phyloP scores from a whole-genome alignment of 768 basidiomycete genomes.

The Clitopilus hobsonii region DNA sequence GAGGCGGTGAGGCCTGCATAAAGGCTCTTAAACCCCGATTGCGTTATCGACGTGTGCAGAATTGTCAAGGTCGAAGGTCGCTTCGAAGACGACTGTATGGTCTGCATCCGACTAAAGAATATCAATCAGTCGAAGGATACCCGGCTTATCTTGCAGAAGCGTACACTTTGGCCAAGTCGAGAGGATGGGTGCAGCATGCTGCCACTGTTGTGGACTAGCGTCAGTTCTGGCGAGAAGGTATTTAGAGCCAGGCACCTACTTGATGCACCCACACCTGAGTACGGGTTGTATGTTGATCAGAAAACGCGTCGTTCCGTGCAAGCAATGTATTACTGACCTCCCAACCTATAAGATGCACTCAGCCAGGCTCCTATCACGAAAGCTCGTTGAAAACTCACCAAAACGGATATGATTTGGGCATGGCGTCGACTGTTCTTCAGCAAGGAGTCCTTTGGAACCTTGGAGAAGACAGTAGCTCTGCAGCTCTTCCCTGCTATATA shows the following conservation, averaged over 20 bases:
- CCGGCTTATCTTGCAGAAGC: slow-evolving; percentile 16
- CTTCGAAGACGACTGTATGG: slow-evolving; percentile 45
- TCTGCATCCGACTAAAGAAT: slow-evolving; percentile 72
- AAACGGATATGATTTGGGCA: slow-evolving; percentile 43
- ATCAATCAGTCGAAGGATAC: slow-evolving; percentile 1
- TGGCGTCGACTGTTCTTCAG: slow-evolving; percentile 17
- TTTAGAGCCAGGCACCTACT: slow-evolving; percentile 33
- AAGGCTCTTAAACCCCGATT: slow-evolving; percentile 68
- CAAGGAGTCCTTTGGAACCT: slow-evolving; percentile 11
- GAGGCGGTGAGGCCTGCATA: slow-evolving; percentile 84
- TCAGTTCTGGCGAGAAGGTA: slow-evolving; percentile 2
- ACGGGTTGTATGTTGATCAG: background rate
- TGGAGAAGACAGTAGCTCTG: slow-evolving; percentile 16
- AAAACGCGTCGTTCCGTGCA: background rate
- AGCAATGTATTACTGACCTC: slow-evolving; percentile 37
- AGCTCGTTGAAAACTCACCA: slow-evolving; percentile 30
- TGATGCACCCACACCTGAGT: slow-evolving; percentile 56
- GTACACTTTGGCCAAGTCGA: slow-evolving; percentile 85
- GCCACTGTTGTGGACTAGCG: slow-evolving; percentile 49
- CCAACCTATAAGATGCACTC: slow-evolving; percentile 42
- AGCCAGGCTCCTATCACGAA: background rate
- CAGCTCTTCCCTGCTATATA: slow-evolving; percentile 8
- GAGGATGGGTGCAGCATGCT: slow-evolving; percentile 74
- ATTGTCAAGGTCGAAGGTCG: slow-evolving; percentile 64
- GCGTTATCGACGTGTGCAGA: slow-evolving; percentile 57